Evolutionary conservation across 2,329 filamentous ascomycete genomes (phyloP).

Genomic region (Lecanosticta acicola): DNA sequence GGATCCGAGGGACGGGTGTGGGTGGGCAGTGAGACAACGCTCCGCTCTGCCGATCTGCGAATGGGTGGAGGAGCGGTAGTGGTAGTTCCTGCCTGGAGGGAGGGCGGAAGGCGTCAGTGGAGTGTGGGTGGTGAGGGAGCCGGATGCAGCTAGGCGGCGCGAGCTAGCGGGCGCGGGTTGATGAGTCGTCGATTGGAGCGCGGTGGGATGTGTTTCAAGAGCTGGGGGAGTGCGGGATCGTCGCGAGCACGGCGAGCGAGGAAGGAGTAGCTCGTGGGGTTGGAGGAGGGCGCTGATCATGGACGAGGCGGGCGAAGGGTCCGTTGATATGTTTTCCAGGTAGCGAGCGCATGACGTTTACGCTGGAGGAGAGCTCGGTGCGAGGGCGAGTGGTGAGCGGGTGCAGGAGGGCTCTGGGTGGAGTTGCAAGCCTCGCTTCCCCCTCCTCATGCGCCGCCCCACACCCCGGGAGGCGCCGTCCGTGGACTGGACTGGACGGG

Average conservation of each 20-base stretch:
- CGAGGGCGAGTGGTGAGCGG: constrained; percentile 1
- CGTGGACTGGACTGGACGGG: too few relatives aligned
- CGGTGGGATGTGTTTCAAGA: constrained; percentile 19
- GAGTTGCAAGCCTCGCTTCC: constrained; percentile 1
- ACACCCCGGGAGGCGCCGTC: too few relatives aligned
- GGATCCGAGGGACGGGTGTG: constrained; percentile 18
- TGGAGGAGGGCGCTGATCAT: constrained; percentile 6
- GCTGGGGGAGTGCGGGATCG: constrained; percentile 1
- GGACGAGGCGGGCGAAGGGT: constrained; percentile 4
- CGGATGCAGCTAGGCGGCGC: constrained; percentile 24
- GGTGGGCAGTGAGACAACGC: constrained; percentile 6
- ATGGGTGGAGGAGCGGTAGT: constrained; percentile 6
- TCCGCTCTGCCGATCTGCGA: constrained; percentile 17
- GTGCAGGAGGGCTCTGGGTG: background rate
- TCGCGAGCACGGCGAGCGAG: constrained; percentile 6
- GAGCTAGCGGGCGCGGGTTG: too few relatives aligned
- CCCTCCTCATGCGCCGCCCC: background rate
- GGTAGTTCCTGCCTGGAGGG: constrained; percentile 14
- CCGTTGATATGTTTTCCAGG: constrained; percentile 8
- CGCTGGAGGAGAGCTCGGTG: background rate
- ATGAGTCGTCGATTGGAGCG: constrained; percentile 16
- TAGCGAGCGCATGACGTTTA: constrained; percentile 1
- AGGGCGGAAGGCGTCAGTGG: constrained; percentile 22
- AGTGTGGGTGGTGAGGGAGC: constrained; percentile 17
- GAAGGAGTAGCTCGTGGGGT: background rate